Conservation (phyloP, 805 yeast genomes). For the Huiozyma naganishii region DNA sequence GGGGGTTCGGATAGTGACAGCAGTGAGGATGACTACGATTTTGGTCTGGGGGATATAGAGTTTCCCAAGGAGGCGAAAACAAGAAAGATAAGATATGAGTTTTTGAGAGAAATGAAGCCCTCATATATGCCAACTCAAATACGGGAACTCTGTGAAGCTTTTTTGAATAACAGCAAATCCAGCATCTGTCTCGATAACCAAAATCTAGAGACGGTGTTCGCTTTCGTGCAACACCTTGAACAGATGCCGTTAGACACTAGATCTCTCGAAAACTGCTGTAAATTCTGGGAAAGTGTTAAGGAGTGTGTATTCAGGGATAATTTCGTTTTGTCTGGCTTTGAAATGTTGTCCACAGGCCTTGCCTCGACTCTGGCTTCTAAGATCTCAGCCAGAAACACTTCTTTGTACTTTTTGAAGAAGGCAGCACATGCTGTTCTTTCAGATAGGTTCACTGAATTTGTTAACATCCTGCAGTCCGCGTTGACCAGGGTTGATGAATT, state of each 20-base stretch:
- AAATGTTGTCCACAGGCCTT: constrained; percentile 59
- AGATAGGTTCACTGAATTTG: constrained; percentile 33
- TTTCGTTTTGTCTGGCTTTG: constrained; percentile 54
- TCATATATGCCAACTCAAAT: constrained; percentile 4
- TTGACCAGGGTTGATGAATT: constrained; percentile 66
- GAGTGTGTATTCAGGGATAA: constrained; percentile 24
- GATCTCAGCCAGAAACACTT: neutral
- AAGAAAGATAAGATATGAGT: constrained; percentile 13
- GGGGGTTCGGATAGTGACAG: constrained; percentile 19
- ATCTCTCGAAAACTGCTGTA: constrained; percentile 23
- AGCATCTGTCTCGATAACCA: constrained; percentile 16
- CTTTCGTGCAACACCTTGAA: constrained; percentile 15
- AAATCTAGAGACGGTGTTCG: constrained; percentile 16
- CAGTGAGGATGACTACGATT: constrained; percentile 17
- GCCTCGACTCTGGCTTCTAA: constrained; percentile 27
- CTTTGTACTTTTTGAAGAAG: constrained; percentile 21
- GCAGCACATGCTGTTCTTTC: constrained; percentile 35
- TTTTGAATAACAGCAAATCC: constrained; percentile 11
- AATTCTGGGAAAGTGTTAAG: constrained; percentile 32
- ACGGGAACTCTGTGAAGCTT: constrained; percentile 8
- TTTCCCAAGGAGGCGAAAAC: constrained; percentile 25
- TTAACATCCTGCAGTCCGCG: constrained; percentile 58
- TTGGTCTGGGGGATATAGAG: constrained; percentile 22
- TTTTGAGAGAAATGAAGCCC: constrained; percentile 6
- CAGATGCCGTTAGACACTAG: constrained; percentile 15